These are phyloP conservation scores for Eucalyptus curtisii DNA, from an alignment of 345 rosid species.

Conservation along the genomic window DNA sequence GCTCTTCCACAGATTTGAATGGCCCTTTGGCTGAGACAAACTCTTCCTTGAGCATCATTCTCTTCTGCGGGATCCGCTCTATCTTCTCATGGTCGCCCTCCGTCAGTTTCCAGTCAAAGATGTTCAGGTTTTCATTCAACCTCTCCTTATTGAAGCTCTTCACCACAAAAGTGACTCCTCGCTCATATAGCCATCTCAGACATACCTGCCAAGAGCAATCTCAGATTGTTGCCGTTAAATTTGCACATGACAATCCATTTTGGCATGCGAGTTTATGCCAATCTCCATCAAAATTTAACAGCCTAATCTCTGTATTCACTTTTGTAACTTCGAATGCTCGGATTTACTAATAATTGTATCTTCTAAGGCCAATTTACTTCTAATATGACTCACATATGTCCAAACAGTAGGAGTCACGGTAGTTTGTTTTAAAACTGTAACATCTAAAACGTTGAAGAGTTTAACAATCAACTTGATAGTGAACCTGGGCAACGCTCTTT, in stretches of 20 bases:
- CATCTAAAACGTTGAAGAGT: background rate
- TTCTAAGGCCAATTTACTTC: background rate
- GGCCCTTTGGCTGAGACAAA: background rate
- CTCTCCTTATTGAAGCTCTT: conserved; percentile 4
- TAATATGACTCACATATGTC: background rate
- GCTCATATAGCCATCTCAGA: conserved; percentile 3
- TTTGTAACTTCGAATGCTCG: background rate
- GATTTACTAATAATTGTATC: background rate
- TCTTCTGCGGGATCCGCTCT: background rate
- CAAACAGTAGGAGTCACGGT: background rate
- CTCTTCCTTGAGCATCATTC: background rate
- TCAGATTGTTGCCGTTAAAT: background rate
- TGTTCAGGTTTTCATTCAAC: conserved; percentile 1
- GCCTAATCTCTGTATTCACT: background rate
- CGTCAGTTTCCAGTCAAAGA: conserved; percentile 1
- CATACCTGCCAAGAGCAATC: background rate
- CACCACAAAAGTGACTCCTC: background rate
- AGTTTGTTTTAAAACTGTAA: background rate
- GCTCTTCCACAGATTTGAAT: background rate
- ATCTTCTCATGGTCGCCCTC: background rate
- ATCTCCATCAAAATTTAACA: background rate
- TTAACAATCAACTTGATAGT: background rate
- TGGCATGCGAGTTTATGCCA: background rate
- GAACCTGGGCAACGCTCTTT: conserved; percentile 69
- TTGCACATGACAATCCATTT: background rate